Conservation (phyloP, 2,329 filamentous ascomycete species). For the Fusarium oxysporum region DNA sequence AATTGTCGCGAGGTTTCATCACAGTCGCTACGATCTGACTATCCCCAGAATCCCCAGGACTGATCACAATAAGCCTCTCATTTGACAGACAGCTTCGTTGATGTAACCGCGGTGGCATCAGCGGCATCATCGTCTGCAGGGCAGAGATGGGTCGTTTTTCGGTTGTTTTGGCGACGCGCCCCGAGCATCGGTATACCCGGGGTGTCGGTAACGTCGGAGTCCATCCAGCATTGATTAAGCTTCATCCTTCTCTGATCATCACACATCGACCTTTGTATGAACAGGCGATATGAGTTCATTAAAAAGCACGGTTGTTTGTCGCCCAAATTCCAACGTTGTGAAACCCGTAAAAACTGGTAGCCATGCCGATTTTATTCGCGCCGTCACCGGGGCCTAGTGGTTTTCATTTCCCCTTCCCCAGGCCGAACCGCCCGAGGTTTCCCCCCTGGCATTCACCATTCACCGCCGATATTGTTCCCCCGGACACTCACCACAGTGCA, state of each 20-base stretch:
- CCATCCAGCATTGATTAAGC: not conserved
- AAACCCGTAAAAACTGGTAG: constrained; percentile 16
- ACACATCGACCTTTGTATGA: not conserved
- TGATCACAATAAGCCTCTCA: not conserved
- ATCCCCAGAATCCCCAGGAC: constrained; percentile 1
- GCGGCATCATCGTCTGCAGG: not conserved
- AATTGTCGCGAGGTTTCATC: constrained; percentile 31
- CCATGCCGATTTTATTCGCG: constrained; percentile 16
- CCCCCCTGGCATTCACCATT: constrained; percentile 6
- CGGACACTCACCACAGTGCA: constrained; percentile 23
- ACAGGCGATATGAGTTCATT: not conserved
- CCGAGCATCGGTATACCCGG: constrained; percentile 32
- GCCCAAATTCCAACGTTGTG: not conserved
- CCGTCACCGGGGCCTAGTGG: constrained; percentile 12
- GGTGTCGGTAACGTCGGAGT: constrained; percentile 30
- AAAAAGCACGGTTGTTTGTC: not conserved
- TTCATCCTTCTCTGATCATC: not conserved
- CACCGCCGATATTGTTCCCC: constrained; percentile 33
- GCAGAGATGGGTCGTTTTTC: not conserved
- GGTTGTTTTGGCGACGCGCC: constrained; percentile 6
- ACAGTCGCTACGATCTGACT: constrained; percentile 2
- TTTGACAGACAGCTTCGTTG: not conserved
- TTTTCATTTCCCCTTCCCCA: constrained; percentile 9
- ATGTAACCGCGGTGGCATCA: constrained; percentile 20
- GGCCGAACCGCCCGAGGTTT: constrained; percentile 25